Evolutionary conservation across 1,284 basidiomycete species (phyloP).

Genomic region (Heliocybe sulcata): DNA sequence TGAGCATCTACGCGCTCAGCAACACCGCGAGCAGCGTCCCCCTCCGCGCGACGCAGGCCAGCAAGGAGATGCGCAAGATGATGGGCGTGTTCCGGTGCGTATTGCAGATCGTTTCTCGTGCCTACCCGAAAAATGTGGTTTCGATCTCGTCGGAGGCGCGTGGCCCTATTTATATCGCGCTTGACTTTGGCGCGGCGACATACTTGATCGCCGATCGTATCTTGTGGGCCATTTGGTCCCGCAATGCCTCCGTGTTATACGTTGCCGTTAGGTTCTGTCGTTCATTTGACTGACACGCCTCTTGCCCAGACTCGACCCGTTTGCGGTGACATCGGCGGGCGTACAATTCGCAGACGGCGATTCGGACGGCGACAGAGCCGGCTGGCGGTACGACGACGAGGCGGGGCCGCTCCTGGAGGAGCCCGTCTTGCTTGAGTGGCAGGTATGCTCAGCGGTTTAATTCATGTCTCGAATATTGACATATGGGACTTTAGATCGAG

Average conservation of each 20-base stretch:
- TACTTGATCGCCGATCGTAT: background rate
- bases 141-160: background rate
- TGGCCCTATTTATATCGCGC: background rate
- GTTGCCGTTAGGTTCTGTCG: too few relatives aligned
- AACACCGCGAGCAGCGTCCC: constrained; percentile 51
- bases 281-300: background rate
- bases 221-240: background rate
- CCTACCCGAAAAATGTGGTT: background rate
- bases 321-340: background rate
- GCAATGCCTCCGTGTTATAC: too few relatives aligned
- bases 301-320: background rate
- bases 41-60: constrained; percentile 64
- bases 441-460: background rate
- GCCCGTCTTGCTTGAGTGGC: background rate
- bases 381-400: constrained; percentile 5
- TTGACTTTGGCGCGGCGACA: background rate
- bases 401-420: background rate
- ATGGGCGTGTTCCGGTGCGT: constrained; percentile 59
- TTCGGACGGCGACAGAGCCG: constrained; percentile 11
- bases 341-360: background rate
- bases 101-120: background rate
- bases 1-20: constrained; percentile 8
- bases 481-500: background rate
- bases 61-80: constrained; percentile 57
- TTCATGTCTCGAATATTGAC: background rate